Conservation (phyloP, 169 alveolate species). For the Eimeria sp. region DNA sequence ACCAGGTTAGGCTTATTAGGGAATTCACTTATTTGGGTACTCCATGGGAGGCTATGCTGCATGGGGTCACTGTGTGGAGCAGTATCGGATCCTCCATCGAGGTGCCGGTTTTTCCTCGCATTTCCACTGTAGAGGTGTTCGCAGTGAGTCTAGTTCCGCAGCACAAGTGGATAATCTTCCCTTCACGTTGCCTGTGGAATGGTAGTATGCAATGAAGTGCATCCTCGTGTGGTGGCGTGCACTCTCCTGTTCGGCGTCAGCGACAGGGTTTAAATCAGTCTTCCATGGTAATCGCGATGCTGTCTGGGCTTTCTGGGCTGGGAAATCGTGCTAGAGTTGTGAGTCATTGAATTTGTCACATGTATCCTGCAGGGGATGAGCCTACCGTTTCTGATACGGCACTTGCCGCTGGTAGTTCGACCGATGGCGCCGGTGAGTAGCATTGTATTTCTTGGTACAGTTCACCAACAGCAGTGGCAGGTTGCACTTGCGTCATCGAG, state of each 20-base stretch:
- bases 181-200: not conserved
- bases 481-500: not conserved
- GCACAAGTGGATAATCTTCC: not conserved
- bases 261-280: not conserved
- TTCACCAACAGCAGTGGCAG: not conserved
- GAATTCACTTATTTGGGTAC: not conserved
- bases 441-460: not conserved
- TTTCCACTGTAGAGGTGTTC: not conserved
- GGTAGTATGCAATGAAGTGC: not conserved
- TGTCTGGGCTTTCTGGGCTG: not conserved
- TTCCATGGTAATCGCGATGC: not conserved
- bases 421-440: not conserved
- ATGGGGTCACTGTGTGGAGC: not conserved
- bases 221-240: not conserved
- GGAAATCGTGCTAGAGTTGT: not conserved
- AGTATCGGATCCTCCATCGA: not conserved
- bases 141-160: not conserved
- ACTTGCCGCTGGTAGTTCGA: not conserved
- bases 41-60: not conserved
- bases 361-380: not conserved
- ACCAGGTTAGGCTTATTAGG: constrained; percentile 1
- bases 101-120: not conserved
- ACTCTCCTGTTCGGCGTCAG: not conserved
- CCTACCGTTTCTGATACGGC: not conserved
- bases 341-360: not conserved